Base-by-base conservation (phyloP, 257 asterid genomes). In the Solanum chiquidenum region DNA sequence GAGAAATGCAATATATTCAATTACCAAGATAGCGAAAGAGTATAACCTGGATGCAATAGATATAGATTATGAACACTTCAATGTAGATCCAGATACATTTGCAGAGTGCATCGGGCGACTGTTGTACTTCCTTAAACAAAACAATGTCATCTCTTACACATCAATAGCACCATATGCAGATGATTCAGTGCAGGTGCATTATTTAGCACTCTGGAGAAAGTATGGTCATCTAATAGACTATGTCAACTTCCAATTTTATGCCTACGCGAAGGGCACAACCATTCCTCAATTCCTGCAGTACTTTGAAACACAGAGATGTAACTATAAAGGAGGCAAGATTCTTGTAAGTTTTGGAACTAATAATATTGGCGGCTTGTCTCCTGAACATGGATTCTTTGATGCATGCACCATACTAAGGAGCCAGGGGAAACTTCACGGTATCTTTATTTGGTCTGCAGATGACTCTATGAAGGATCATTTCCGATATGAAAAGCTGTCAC, bases 391-490 rank as follows among this genome's bases (percentile, higher is more conserved):
- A 72, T 95, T 94, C 89, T 94, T 93, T 31, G 87, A 89, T 52
- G 98, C 98, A 83, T 94, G 95, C 84, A 88, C 87, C 83, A 86
- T 44, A 52, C 92, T 95, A 85, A 90, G 89, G 66, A 83, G 88
- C 34, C 88, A 90, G 73, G 94, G 94, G 77, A 94, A 95, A 44
- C 98, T 95, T 90, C 91, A 91, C 23, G 98, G 98, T 80, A 95
- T 94, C 89, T 95, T 95, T 87, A 90, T 95, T 85, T 94, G 98
- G 98, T 93, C 96, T 58, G 98, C 98, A 33, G 98, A 94, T 90
- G 94, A 95, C 84, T 95, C 98, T 33, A 92, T 89, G 95, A 87
- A 91, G 91, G 90, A 77, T 38, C 84, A 91, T 49, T 95, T 94
- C 88, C 31, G 7, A 60, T 90, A 93, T 69, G 98, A 94, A 90